Base-by-base conservation (phyloP, 768 basidiomycete genomes). In the Lactifluus piperatus region DNA sequence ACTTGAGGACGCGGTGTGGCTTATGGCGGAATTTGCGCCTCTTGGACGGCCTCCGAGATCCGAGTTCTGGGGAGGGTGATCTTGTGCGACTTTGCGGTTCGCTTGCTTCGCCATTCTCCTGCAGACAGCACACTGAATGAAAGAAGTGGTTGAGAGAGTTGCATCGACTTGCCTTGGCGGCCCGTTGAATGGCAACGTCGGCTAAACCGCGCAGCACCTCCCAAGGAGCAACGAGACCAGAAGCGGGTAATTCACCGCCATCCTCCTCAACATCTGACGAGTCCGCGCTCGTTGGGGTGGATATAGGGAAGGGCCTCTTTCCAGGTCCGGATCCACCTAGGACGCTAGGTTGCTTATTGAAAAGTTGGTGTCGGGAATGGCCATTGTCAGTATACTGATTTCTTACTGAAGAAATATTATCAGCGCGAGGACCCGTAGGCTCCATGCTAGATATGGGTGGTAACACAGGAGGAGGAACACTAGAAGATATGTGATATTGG, bases 231-330 rank as follows among this genome's bases (percentile, higher is more conserved):
- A 91, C 83, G 48, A 93, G 79, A 49, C 91, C 89, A 41, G 80
- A 81, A 37, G 86, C 86, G 0, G 91, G 91, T 14, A 93, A 72
- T 68, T 87, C 91, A 18, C 86, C 85, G 57, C 88, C 88, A 46
- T 91, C 88, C 49, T 90, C 89, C 51, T 92, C 91, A n/a, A 82
- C 70, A 67, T 91, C 91, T 37, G 89, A 88, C 1, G 90, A 90
- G 70, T 91, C 84, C 11, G 86, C 83, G 62, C 87, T 91, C 9
- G 85, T 83, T 60, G 83, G 80, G 65, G 81, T 83, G 2, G 88
- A 88, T 14, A 82, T 78, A 3, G 78, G 73, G 13, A 81, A 79
- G 34, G 79, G 76, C 63, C 87, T 77, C 71, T 88, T 89, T 52
- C 34, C 43, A 57, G 80, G 72, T 29, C 76, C 75, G 41, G 78